Evolutionary conservation across 345 rosid genomes (phyloP), one percentile per base, ranked within the genome.

Genomic region (Populus tremula): DNA sequence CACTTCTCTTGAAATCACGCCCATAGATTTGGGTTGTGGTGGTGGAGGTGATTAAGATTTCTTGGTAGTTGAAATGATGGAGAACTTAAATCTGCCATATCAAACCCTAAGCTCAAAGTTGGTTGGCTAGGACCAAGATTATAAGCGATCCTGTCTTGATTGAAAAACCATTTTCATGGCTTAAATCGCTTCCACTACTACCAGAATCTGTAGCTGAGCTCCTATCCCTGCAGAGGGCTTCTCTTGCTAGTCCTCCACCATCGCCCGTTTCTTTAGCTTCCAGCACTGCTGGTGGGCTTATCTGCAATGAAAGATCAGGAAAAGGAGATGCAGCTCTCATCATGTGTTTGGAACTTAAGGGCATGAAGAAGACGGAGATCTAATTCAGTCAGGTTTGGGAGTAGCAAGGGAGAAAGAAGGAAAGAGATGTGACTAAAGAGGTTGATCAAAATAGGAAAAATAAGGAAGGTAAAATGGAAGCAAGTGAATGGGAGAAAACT

Each of bases 221-320:
- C 75, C 89, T 78, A 66, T 88, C 91, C 79, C 89, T 83, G 53
- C 53, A 67, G 50, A 82, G 79, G 9, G 82, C 29, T 78, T 87
- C 85, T 64, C 81, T 54, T 6, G 78, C 29, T 65, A 81, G 41
- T 49, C 74, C 62, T 75, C 72, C 82, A 33, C 71, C 83, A 64
- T 45, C 74, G 3, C 54, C 73, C 56, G 77, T 59, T 21, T 82
- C 77, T 70, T 76, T 82, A 6, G 62, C 76, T 27, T 74, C 74
- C 67, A 75, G 70, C 76, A 76, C 80, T 47, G 85, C 82, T 25
- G 97, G 99, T 27, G 86, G 96, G 80, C 97, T 91, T 84, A 95
- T 95, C 84, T 93, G 94, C 81, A 95, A 85, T 12, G 98, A 93
- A 75, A 95, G 98, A 86, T 93, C 97, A 70, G 93, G 96, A 49